phyloP scores from a whole-genome alignment of 805 yeast genomes.

The Lipomyces kockii region DNA sequence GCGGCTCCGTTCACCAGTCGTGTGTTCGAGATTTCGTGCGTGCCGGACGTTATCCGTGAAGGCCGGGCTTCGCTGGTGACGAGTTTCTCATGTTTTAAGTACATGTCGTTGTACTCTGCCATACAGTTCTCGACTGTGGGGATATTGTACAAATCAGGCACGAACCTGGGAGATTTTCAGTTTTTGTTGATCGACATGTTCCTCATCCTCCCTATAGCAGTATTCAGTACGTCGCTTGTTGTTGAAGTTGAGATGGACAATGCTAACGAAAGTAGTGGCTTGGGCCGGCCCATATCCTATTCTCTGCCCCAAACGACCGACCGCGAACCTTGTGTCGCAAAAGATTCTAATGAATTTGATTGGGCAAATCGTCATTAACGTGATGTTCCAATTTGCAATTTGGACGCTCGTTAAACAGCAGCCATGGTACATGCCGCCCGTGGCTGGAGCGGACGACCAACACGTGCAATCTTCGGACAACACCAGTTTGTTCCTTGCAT shows the following conservation, averaged over 20 bases:
- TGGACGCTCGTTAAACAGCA: conserved; percentile 65
- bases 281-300: conserved; percentile 82
- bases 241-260: not conserved
- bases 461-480: conserved; percentile 88
- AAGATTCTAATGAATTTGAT: conserved; percentile 82
- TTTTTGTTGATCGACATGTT: conserved; percentile 91
- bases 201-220: conserved; percentile 89
- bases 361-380: conserved; percentile 70
- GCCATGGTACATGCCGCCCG: conserved; percentile 65
- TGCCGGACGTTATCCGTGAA: conserved; percentile 85
- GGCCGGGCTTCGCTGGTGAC: conserved; percentile 96
- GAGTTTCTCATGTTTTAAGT: conserved; percentile 94
- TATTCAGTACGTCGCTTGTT: conserved; percentile 52
- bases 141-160: conserved; percentile 81
- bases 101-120: conserved; percentile 96
- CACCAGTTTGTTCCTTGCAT: conserved; percentile 76
- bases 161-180: conserved; percentile 95
- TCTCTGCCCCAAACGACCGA: conserved; percentile 77
- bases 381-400: conserved; percentile 66
- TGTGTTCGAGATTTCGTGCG: conserved; percentile 88
- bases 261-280: conserved; percentile 61
- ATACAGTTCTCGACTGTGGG: conserved; percentile 91
- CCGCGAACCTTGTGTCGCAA: conserved; percentile 89
- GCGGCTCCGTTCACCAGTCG: conserved; percentile 98
- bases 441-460: conserved; percentile 71